Base-by-base conservation (phyloP, 257 asterid genomes). In the Nicotiana noctiflora region DNA sequence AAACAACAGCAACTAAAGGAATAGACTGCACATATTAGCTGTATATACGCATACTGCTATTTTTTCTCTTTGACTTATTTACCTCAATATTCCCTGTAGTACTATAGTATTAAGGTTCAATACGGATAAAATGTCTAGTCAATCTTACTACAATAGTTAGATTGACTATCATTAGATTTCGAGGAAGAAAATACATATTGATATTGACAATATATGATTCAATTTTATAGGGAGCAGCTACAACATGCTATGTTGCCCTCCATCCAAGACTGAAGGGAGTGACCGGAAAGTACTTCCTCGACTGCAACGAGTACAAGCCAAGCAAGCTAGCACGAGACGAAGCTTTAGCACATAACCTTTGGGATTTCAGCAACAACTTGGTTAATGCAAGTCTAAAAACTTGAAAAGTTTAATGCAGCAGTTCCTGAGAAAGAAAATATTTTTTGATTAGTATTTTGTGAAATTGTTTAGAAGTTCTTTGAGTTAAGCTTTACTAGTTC, bases 231-330 rank as follows among this genome's bases (percentile, higher is more conserved):
- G 98, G 95, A 37, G 95, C 97, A 14, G 91, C 97, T 23, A 93
- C 98, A 34, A 92, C 97, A 29, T 89, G 98, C 86, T 93, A 87
- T 63, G 92, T 88, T 10, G 97, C 98, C 1, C 92, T 93, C 25
- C 92, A 92, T 76, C 94, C 91, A 9, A 64, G 82, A 18, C 0
- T 90, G 86, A 83, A 86, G 82, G 93, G 92, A 1, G 86, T 88
- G 2, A 80, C 90, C 0, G 97, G 94, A 57, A 89, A 89, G 82
- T 92, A 92, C 85, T 93, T 87, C 70, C 59, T 63, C 0, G 96
- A 92, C 79, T 88, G 94, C 88, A 93, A 92, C 49, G 89, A 84
- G 84, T 74, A 60, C 29, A 76, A 75, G 67, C 83, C 93, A 5
- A 87, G 89, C 84, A 44, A 49, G 68, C 67, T 80, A 6, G 94